Evolutionary conservation across 2,329 filamentous ascomycete species (phyloP), one percentile per base, ranked within the genome.

Genomic region (Penicillium sp.): DNA sequence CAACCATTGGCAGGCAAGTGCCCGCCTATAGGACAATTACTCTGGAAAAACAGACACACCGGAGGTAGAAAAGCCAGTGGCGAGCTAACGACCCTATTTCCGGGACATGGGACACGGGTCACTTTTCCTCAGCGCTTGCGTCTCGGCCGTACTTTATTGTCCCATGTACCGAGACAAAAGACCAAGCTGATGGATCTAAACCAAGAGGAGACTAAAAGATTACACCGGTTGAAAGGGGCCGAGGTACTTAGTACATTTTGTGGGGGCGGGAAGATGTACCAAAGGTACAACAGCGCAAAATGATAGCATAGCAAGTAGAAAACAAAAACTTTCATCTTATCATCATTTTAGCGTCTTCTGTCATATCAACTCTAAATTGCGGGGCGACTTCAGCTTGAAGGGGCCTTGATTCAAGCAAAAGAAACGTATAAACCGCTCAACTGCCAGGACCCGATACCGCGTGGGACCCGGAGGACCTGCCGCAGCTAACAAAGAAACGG

Each of bases 331-430:
- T 56, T 63, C 63, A 62, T 66, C 59, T 60, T 58, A 63, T 65
- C 63, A 50, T 63, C 19, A 59, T 55, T 59, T 62, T 65, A 65
- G 61, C 63, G 63, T 54, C 55, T 57, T 59, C 60, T 62, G 61
- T 61, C 61, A 64, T 48, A 55, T 50, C 55, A 65, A 65, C 63
- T 64, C 55, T 66, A 66, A 61, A 59, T 61, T 63, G 61, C 63
- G 58, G 61, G 59, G 55, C 53, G 14, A 48, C 31, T 46, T 53
- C 47, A 49, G 10, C 26, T 54, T 39, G 45, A 41, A 19, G 22
- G 11, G 19, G 19, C 31, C 43, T 49, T n/a, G 47, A 37, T 16
- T 29, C 19, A 29, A 33, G 31, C 14, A 46, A 33, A 24, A 46
- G 16, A 35, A 44, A 44, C 4, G 21, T 9, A 31, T 43, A 53